Base-by-base conservation (phyloP, 352 stramenopile genomes). In the Phytophthora ramorum region DNA sequence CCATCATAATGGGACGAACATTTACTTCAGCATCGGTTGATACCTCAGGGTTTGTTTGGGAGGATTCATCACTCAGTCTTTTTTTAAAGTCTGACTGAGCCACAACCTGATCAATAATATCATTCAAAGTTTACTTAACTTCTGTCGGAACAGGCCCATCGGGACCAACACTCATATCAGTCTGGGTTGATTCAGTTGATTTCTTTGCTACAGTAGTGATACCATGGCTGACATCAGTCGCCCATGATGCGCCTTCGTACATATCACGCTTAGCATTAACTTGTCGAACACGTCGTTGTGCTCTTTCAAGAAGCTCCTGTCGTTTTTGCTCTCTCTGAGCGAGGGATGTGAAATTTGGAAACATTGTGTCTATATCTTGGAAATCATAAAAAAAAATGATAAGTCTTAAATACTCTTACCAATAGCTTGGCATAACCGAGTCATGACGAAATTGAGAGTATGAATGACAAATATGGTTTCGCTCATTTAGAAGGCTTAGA, bases 221-320 rank as follows among this genome's bases (percentile, higher is more conserved):
- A 49, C 7, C 13, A 37, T 72, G 58, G 20, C 4, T 4, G 7
- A 38, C 1, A 16, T 28, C n/a, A 8, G 2, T 32, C 7, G 58
- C 47, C 69, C 69, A 76, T n/a, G 48, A 19, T 28, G 63, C 17
- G 16, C 47, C 49, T 53, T 13, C 43, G 58, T 70, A 73, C 54
- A 61, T 66, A 10, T 40, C 45, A 22, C 28, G 43, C n/a, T 70
- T 73, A 16, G 35, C 16, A 3, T 16, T 19, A 32, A 24, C 63
- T 48, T 67, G 48, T 26, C 44, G 44, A 51, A 58, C 22, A 16
- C 55, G 41, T 16, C 44, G 63, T 2, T 76, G 30, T 4, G 14
- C 20, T 43, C 50, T 28, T 22, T 63, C 48, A 28, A 76, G 17
- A 12, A 73, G 26, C 8, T 59, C 26, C 26, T 32, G 26, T 32